Base-by-base conservation (phyloP, 2,329 filamentous ascomycete species). In the Talaromyces sp. region DNA sequence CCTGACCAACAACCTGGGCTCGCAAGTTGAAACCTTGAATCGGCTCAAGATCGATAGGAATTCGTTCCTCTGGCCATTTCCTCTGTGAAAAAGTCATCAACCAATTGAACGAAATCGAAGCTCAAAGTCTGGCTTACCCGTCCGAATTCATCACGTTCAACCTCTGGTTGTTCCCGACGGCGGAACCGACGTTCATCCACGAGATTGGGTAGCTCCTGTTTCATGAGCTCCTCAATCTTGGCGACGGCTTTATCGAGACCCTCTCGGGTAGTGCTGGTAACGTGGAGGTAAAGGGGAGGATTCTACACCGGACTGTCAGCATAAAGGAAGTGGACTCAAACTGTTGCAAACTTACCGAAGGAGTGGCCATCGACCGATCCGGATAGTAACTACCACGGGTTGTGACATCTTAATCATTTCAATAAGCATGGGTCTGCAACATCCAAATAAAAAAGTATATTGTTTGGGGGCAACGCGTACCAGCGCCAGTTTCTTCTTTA, bases 401-500 rank as follows among this genome's bases (percentile, higher is more conserved):
- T 58, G 95, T 99, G 85, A 99, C 92, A 93, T 99, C 95, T 98
- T 93, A 80, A 81, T 80, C 80, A 77, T 83, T 77, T 82, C 75
- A 86, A 66, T 87, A 82, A 88, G 86, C 83, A 86, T 82, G 79
- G 75, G 79, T 79, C 82, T 82, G 82, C 77, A 81, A 77, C 71
- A 78, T 73, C 77, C 71, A 78, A 73, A 58, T 50, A 60, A 25
- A 61, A 63, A 77, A 74, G 77, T 77, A 72, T 70, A 31, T 71
- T 71, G 71, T 45, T 59, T 45, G 37, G 56, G 73, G 73, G 67
- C 22, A 73, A 78, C 84, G 87, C 93, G 89, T 99, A 99, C 95
- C 95, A 86, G 95, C 94, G 86, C 95, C 95, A 89, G 94, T 98
- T 76, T 97, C 92, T 84, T 97, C 94, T 90, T 97, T 96, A 76